Evolutionary conservation across 805 yeast species (phyloP), one percentile per base, ranked within the genome.

Genomic region (Cyberlindnera samutprakarnensis): DNA sequence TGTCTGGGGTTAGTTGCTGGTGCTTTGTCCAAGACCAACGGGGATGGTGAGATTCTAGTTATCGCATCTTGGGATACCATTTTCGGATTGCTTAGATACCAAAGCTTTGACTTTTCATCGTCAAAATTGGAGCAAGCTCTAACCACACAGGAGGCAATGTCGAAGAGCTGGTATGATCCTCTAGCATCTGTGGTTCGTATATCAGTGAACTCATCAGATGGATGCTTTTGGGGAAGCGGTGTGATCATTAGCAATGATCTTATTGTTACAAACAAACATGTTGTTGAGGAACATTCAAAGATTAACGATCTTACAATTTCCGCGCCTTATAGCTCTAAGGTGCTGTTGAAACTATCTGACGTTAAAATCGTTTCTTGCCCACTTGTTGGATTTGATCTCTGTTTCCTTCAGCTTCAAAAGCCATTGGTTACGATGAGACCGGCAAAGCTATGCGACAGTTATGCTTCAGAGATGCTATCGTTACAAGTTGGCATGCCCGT

Each of bases 171-270:
- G 7, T 8, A 30, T 15, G 42, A 38, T 18, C 46, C 47, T 11
- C 33, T 37, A 3, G 33, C 32, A 4, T 44, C 54, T 6, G 42
- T 49, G 22, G 49, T 42, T 3, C 37, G 53, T 14, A 42, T 51
- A 2, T 42, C 51, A 2, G 48, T 47, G 5, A 26, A 28, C 6
- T 29, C 50, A 1, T 15, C 14, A 1, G 30, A 30, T 12, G 48
- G 51, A 5, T 31, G 36, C n/a, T 50, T 39, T 25, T 51, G 54
- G 54, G 56, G 56, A 1, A 48, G 53, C 37, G 56, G 56, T 5
- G 41, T 51, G n/a, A 28, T 43, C 3, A 19, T 51, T 4, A 33
- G 44, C 2, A 13, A 32, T 0, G 26, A 32, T 7, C 30, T 32
- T 14, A 48, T 51, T 16, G 42, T 47, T 4, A 51, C 56, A 2